These are phyloP conservation scores for Pulveroboletus sp. DNA, from an alignment of 768 basidiomycete genomes.

Conservation along the genomic window DNA sequence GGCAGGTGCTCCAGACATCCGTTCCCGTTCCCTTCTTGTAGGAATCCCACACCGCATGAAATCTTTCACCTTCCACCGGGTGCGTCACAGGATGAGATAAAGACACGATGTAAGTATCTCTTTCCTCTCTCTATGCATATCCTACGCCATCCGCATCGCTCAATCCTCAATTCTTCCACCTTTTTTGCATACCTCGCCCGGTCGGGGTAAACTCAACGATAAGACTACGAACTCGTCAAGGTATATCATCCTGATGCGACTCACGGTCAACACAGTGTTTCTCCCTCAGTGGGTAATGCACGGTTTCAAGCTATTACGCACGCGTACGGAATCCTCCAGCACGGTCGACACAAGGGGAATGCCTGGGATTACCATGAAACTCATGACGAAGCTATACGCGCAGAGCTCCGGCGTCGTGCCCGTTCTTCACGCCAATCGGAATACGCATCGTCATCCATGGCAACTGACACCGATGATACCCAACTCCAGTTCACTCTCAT, in stretches of 20 bases:
- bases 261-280: constrained; percentile 34
- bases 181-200: not conserved
- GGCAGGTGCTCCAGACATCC: constrained; percentile 12
- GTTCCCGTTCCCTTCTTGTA: constrained; percentile 50
- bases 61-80: constrained; percentile 62
- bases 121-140: not conserved
- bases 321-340: constrained; percentile 55
- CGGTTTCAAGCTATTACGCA: constrained; percentile 62
- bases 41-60: constrained; percentile 61
- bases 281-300: constrained; percentile 45
- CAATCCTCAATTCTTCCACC: not conserved
- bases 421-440: constrained; percentile 28
- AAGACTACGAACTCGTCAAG: constrained; percentile 74
- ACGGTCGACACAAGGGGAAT: not conserved
- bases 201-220: not conserved
- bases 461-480: not conserved
- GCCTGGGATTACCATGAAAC: constrained; percentile 4
- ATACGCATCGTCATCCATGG: constrained; percentile 19
- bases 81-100: constrained; percentile 60
- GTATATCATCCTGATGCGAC: constrained; percentile 68
- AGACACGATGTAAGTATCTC: constrained; percentile 53
- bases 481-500: constrained; percentile 13
- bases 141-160: not conserved
- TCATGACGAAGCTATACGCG: constrained; percentile 41
- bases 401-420: constrained; percentile 53